These are phyloP conservation scores for Tylopilus plumbeoviolaceoides DNA, from an alignment of 768 basidiomycete species.

Conservation along the genomic window DNA sequence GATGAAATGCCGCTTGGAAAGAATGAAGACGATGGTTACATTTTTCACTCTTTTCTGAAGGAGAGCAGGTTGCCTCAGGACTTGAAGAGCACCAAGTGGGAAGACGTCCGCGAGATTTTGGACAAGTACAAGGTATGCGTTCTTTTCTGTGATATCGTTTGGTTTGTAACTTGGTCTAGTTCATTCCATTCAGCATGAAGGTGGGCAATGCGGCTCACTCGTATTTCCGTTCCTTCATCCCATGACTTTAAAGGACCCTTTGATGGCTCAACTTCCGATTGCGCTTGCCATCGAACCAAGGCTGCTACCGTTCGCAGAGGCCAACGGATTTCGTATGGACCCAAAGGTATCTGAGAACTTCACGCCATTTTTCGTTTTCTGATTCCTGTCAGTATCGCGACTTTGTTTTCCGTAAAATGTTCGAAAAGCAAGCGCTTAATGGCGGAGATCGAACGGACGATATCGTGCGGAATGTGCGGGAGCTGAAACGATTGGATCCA, in stretches of 20 bases:
- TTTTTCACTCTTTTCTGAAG: slow-evolving; percentile 63
- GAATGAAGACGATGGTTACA: slow-evolving; percentile 70
- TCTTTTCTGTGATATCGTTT: slow-evolving; percentile 1
- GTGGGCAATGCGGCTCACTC: slow-evolving; percentile 32
- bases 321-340: slow-evolving; percentile 78
- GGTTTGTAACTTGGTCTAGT: slow-evolving; percentile 39
- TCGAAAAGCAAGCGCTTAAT: slow-evolving; percentile 50
- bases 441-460: slow-evolving; percentile 56
- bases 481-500: slow-evolving; percentile 64
- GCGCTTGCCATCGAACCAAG: slow-evolving; percentile 74
- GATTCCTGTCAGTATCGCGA: slow-evolving; percentile 67
- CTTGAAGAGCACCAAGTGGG: slow-evolving; percentile 57
- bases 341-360: slow-evolving; percentile 47
- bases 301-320: slow-evolving; percentile 63
- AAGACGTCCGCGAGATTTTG: slow-evolving; percentile 59
- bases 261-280: slow-evolving; percentile 74
- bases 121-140: slow-evolving; percentile 60
- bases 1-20: slow-evolving; percentile 67
- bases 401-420: slow-evolving; percentile 86
- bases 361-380: too few species aligned
- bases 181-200: slow-evolving; percentile 73
- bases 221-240: slow-evolving; percentile 4
- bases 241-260: slow-evolving; percentile 51
- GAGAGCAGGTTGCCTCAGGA: slow-evolving; percentile 64
- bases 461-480: slow-evolving; percentile 66